Evolutionary conservation across 139 green algal genomes (phyloP).

Genomic region (Volvox africanus): DNA sequence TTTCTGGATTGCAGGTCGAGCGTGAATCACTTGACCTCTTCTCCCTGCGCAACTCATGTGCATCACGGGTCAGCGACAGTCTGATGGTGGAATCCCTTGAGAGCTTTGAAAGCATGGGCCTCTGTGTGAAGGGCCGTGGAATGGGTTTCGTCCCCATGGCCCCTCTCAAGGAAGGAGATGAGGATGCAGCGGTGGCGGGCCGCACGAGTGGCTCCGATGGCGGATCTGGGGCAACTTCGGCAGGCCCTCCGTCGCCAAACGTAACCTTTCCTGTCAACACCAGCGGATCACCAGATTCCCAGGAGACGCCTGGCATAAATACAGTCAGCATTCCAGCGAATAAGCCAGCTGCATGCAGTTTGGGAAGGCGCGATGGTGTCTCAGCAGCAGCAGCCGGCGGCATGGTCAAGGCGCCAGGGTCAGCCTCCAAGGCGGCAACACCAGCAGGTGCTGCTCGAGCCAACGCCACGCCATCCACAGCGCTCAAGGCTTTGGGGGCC

Average conservation of each 20-base stretch:
- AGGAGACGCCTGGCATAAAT: neutral
- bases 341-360: neutral
- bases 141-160: slow-evolving; percentile 34
- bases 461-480: neutral
- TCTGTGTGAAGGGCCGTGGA: slow-evolving; percentile 4
- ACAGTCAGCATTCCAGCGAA: neutral
- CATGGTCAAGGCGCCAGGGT: neutral
- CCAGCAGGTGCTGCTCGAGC: neutral
- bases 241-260: neutral
- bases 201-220: neutral
- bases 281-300: neutral
- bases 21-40: slow-evolving; percentile 38
- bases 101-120: slow-evolving; percentile 17
- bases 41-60: slow-evolving; percentile 16
- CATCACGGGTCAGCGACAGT: slow-evolving; percentile 26
- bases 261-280: slow-evolving; percentile 14
- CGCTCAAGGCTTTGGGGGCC: slow-evolving; percentile 28
- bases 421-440: neutral
- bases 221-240: neutral
- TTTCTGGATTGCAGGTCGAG: neutral
- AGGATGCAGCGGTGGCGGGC: neutral
- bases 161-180: slow-evolving; percentile 7
- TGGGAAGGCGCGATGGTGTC: neutral
- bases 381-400: neutral
- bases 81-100: slow-evolving; percentile 42